These are phyloP conservation scores for Starmerella stigmatis DNA, from an alignment of 805 yeast genomes.

Conservation along the genomic window DNA sequence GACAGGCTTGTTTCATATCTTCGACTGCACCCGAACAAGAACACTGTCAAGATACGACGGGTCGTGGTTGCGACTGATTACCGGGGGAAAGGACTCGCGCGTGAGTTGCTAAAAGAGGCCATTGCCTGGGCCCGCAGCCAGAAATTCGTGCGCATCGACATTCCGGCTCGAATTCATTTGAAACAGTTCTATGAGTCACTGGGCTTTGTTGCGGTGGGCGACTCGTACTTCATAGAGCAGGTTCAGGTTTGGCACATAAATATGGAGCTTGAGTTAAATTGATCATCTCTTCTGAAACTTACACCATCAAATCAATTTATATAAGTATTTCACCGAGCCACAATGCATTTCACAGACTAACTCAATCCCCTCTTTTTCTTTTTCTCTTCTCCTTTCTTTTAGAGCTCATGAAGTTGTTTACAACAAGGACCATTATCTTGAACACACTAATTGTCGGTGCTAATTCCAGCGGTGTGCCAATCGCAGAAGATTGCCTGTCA, in stretches of 20 bases:
- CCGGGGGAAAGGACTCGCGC: conserved; percentile 19
- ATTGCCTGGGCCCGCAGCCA: conserved; percentile 8
- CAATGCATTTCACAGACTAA: too few relatives aligned
- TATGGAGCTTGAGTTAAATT: conserved; percentile 13
- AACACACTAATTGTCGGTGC: too few relatives aligned
- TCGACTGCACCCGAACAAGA: conserved; percentile 5
- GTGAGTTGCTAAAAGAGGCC: conserved; percentile 10
- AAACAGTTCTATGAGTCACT: conserved; percentile 18
- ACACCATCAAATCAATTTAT: too few relatives aligned
- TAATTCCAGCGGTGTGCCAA: too few relatives aligned
- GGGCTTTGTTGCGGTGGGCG: conserved; percentile 14
- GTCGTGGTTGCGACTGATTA: conserved; percentile 16
- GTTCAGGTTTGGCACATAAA: conserved; percentile 22
- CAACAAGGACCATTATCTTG: too few relatives aligned
- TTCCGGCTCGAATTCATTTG: conserved; percentile 21
- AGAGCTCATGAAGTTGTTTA: too few relatives aligned
- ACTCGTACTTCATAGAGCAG: conserved; percentile 12
- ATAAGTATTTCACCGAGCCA: too few relatives aligned
- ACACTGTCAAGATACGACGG: conserved; percentile 16
- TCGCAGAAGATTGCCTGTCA: too few relatives aligned
- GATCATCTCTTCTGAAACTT: background rate
- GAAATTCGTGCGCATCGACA: background rate
- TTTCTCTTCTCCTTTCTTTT: too few relatives aligned
- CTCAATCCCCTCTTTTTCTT: too few relatives aligned
- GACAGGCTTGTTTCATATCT: conserved; percentile 11